Percentiles rank a stretch among this genome's conserved stretches.
These are phyloP conservation scores for Apostasia ramifera DNA, from an alignment of 106 monocot species.

Conservation along the genomic window DNA sequence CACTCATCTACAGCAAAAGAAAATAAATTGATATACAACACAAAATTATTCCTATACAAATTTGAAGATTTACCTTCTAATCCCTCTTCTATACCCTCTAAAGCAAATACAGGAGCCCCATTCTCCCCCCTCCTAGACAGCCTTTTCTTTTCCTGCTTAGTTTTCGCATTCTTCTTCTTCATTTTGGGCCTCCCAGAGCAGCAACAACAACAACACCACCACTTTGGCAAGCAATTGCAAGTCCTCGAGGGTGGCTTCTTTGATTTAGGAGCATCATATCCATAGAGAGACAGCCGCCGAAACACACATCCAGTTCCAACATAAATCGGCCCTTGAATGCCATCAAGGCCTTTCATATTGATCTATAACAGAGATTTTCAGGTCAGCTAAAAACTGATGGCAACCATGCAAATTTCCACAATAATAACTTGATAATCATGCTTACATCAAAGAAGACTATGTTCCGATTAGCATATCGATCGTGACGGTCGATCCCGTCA, in stretches of 20 bases:
- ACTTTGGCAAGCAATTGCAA: conserved; percentile 82
- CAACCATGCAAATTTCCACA: not conserved
- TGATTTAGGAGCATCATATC: conserved; percentile 61
- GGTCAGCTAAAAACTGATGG: not conserved
- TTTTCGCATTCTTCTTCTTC: conserved; percentile 53
- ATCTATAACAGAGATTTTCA: conserved; percentile 38
- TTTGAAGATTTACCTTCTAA: conserved; percentile 29
- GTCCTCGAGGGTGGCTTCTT: conserved; percentile 74
- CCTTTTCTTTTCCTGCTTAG: conserved; percentile 60
- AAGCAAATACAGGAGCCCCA: conserved; percentile 53
- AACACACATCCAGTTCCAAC: conserved; percentile 85
- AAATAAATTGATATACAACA: not conserved
- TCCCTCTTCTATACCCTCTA: conserved; percentile 56
- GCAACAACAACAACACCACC: conserved; percentile 50
- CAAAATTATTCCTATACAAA: not conserved
- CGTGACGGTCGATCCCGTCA: conserved; percentile 65
- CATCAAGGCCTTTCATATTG: conserved; percentile 94
- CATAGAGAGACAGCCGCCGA: conserved; percentile 61
- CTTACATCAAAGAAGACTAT: conserved; percentile 81
- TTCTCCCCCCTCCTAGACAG: conserved; percentile 38
- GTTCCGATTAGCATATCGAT: conserved; percentile 71
- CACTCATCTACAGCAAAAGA: too few species aligned
- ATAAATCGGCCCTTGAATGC: conserved; percentile 91
- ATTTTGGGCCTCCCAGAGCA: conserved; percentile 18
- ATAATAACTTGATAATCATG: not conserved